phyloP scores from a whole-genome alignment of 305 asterid genomes.

The Fraxinus greggii region DNA sequence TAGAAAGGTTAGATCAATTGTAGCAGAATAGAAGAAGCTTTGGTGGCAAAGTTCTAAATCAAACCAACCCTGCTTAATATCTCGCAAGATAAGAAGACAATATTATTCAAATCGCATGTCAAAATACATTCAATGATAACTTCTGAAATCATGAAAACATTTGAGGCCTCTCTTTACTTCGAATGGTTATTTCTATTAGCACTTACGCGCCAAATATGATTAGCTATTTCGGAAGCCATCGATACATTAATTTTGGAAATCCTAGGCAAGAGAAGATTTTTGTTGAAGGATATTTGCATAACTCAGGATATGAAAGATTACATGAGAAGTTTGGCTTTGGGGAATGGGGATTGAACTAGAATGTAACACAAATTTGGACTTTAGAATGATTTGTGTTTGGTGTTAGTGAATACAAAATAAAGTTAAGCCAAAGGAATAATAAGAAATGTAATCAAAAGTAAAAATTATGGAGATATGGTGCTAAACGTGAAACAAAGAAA shows the following conservation, averaged over 20 bases:
- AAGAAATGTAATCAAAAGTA: background rate
- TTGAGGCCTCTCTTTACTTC: background rate
- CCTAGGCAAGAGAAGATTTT: background rate
- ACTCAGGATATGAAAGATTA: background rate
- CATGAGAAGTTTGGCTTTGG: background rate
- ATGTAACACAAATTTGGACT: background rate
- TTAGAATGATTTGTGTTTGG: background rate
- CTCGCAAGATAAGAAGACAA: background rate
- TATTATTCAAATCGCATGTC: background rate
- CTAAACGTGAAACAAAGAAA: background rate
- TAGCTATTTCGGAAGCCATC: background rate
- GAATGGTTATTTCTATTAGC: background rate
- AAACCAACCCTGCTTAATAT: background rate
- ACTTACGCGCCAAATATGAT: background rate
- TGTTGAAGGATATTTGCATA: background rate
- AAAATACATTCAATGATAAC: background rate
- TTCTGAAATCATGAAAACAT: background rate
- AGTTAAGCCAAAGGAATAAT: background rate
- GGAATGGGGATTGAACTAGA: background rate
- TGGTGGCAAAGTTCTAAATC: slow-evolving; percentile 1
- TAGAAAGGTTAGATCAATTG: background rate
- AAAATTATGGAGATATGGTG: background rate
- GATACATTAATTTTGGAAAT: background rate
- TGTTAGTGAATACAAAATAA: background rate
- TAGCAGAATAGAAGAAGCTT: background rate